Evolutionary conservation across 139 green algal species (phyloP), one percentile per base, ranked within the genome.

Genomic region (Micromonas pusilla): DNA sequence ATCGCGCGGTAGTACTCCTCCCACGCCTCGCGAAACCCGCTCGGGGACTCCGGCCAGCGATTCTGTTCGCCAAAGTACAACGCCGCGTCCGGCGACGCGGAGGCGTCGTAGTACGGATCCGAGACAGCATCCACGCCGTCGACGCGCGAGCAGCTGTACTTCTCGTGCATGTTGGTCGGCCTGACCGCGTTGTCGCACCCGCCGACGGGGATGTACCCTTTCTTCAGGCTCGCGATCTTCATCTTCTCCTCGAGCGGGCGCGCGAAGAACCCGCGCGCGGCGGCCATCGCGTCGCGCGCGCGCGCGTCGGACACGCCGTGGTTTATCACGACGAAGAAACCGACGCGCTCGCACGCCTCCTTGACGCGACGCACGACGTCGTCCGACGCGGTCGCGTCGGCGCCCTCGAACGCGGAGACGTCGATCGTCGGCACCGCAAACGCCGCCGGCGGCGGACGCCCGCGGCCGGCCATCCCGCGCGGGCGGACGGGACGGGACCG

Each of bases 201-300:
- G 37, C 68, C 30, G 3, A 60, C 36, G 25, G 68, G 68, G 68
- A 75, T 30, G 68, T 64, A 75, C n/a, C 68, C 68, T 2, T 75
- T 75, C 26, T 62, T 57, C 68, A 62, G 6, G 2, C n/a, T 33
- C n/a, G 37, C n/a, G 1, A 5, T n/a, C 5, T 26, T 1, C 68
- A 62, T 62, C 68, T 75, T 75, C 37, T 31, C 30, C 20, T 75
- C 68, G 21, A 62, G 1, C 2, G 3, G 4, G 2, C 1, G 68
- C 9, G 28, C 33, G 4, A 75, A 75, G 68, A 75, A 75, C 23
- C 1, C 68, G 1, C 32, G 0, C n/a, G 3, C n/a, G 20, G 33
- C 36, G n/a, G 19, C 68, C 20, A 52, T 23, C 63, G 2, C 63
- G 26, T 37, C 3, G 1, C 63, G 63, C 63, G 16, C 45, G 45